Percentiles rank a stretch among this genome's conserved stretches.
Evolutionary conservation across 148 eudicot genomes (phyloP).

Genomic region (Rhododendron kiyosumense): DNA sequence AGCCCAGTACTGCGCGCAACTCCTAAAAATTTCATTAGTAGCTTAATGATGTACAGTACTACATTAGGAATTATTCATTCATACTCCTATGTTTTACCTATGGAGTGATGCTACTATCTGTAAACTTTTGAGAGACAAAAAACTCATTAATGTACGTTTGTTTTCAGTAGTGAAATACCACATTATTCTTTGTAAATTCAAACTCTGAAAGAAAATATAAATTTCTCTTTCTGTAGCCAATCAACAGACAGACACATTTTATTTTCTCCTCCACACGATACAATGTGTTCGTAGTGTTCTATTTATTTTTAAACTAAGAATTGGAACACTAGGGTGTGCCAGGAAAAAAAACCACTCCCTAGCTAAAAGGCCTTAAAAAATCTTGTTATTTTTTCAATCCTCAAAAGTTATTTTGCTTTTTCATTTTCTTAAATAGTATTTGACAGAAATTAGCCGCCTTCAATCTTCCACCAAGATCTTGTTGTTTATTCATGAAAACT

Average conservation of each 20-base stretch:
- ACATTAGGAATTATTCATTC: background rate
- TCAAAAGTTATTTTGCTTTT: background rate
- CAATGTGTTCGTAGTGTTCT: background rate
- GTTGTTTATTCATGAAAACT: background rate
- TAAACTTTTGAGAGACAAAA: background rate
- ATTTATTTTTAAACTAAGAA: background rate
- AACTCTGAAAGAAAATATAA: background rate
- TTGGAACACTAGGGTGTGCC: background rate
- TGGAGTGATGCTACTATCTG: background rate
- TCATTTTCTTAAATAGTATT: background rate
- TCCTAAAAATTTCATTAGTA: background rate
- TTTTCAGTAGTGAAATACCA: background rate
- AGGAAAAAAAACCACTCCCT: background rate
- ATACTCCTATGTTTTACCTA: background rate
- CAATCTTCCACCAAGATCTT: background rate
- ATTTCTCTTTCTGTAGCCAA: background rate
- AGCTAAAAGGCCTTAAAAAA: background rate
- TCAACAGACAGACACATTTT: too few species aligned
- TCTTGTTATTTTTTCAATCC: too few species aligned
- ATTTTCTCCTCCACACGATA: background rate
- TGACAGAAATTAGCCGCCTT: background rate
- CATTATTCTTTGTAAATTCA: too few species aligned
- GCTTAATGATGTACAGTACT: background rate
- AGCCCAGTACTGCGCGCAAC: too few species aligned
- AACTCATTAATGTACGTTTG: background rate